phyloP scores from a whole-genome alignment of 2,329 filamentous ascomycete genomes.

The Shiraia bambusicola region DNA sequence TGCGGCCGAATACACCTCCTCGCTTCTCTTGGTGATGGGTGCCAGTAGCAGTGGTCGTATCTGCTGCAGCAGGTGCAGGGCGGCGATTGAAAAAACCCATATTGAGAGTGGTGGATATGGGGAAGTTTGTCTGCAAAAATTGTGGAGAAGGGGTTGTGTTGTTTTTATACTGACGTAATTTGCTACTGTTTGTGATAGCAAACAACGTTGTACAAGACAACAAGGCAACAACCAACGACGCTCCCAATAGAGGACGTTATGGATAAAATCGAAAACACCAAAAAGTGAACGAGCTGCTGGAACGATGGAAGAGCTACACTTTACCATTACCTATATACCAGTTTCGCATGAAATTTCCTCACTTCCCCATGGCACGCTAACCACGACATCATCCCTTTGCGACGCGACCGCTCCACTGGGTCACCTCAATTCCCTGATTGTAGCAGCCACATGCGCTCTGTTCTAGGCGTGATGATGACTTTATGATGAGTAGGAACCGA shows the following conservation, averaged over 20 bases:
- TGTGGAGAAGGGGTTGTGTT: too few species aligned
- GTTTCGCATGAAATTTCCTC: constrained; percentile 3
- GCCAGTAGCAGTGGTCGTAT: constrained; percentile 40
- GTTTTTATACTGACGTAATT: not conserved
- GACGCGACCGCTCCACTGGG: constrained; percentile 13
- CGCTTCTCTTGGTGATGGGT: constrained; percentile 32
- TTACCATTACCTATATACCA: constrained; percentile 1
- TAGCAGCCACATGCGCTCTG: constrained; percentile 5
- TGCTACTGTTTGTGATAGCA: too few species aligned
- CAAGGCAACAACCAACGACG: too few species aligned
- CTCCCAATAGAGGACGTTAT: not conserved
- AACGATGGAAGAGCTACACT: not conserved
- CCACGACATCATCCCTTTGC: constrained; percentile 20
- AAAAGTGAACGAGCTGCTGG: not conserved
- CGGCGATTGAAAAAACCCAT: constrained; percentile 46
- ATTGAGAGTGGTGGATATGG: constrained; percentile 2
- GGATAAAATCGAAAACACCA: not conserved
- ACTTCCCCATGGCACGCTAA: constrained; percentile 5
- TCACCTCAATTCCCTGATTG: constrained; percentile 20
- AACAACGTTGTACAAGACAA: too few species aligned
- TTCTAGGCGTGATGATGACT: constrained; percentile 1
- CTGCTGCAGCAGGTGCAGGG: constrained; percentile 34
- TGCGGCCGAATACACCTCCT: constrained; percentile 27
- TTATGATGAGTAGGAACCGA: constrained; percentile 7
- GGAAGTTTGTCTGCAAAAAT: too few species aligned